A percentile compares a stretch with the other conserved stretches of the same genome.
Evolutionary conservation across 192 early-diverging fungal species (phyloP).

Genomic region (Coemansia sp.): DNA sequence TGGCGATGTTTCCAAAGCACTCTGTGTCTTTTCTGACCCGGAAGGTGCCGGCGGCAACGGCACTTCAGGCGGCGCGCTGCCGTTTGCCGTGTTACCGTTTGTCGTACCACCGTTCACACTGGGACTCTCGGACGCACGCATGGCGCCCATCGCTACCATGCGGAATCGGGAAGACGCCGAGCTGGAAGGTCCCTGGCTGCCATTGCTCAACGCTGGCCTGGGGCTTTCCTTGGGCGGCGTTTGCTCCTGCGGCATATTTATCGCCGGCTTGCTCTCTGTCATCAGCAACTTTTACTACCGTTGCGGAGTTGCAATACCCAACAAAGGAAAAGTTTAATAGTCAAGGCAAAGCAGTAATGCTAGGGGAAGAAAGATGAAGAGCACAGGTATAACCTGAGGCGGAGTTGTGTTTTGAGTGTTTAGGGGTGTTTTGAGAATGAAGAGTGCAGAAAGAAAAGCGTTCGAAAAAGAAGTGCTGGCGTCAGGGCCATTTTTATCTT

Average conservation of each 20-base stretch:
- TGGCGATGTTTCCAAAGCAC: not conserved
- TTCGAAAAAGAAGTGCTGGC: not conserved
- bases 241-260: not conserved
- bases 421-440: not conserved
- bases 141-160: conserved; percentile 22
- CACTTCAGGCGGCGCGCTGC: conserved; percentile 4
- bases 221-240: not conserved
- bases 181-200: conserved; percentile 5
- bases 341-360: not conserved
- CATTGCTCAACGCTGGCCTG: not conserved
- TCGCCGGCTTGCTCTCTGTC: not conserved
- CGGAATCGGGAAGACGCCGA: conserved; percentile 34
- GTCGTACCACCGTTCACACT: conserved; percentile 2
- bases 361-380: not conserved
- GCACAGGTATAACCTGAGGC: not conserved
- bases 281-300: not conserved
- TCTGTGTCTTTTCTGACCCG: not conserved
- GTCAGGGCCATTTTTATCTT: not conserved
- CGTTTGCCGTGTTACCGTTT: not conserved
- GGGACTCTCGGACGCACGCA: conserved; percentile 20
- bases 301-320: not conserved
- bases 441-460: not conserved
- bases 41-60: not conserved
- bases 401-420: no score
- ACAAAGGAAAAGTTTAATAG: not conserved